Evolutionary conservation across 1,139 yeast genomes (phyloP), one percentile per base, ranked within the genome.

Genomic region (Chernovozyma sophiae-reginae): DNA sequence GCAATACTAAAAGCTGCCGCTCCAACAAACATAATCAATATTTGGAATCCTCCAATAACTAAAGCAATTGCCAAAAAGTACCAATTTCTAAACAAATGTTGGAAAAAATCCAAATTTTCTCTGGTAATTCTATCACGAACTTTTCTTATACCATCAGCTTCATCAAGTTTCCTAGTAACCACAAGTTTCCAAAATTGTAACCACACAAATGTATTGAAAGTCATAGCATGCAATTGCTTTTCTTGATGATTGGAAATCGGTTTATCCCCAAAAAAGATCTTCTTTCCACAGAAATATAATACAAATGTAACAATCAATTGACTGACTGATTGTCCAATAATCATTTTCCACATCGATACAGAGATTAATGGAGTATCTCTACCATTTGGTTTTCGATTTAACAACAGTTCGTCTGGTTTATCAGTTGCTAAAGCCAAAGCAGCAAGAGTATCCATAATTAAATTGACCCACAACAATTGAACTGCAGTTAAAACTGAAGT

Each of bases 311-410:
- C 75, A 20, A 73, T 55, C 44, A 94, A 73, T 65, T 92, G 99
- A 43, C 80, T 74, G 8, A 70, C 45, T 1, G 96, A 77, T 63
- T 92, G 97, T 4, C 96, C 95, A 37, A 90, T 48, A 51, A 94
- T 92, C 97, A 94, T 90, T 60, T 92, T 92, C 98, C 98, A 92
- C 92, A 94, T 92, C 15, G 95, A 85, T 4, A 82, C 81, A 2
- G 95, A 73, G 48, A 92, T 90, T 58, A 92, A 71, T 2, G 95
- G 85, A n/a, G 78, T 74, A 19, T 68, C 65, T 53, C 97, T 74
- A 32, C 95, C 94, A 33, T 85, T 90, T 1, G 98, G 99, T 55
- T 78, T 81, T 41, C 89, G 74, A 46, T 84, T 77, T 53, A 92
- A 70, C 34, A 86, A 80, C 30, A 81, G 74, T 35, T 81, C 86